A percentile compares a stretch with the other conserved stretches of the same genome.
phyloP scores from a whole-genome alignment of 495 filamentous ascomycete genomes.

The Astrothelium macrocarpum region DNA sequence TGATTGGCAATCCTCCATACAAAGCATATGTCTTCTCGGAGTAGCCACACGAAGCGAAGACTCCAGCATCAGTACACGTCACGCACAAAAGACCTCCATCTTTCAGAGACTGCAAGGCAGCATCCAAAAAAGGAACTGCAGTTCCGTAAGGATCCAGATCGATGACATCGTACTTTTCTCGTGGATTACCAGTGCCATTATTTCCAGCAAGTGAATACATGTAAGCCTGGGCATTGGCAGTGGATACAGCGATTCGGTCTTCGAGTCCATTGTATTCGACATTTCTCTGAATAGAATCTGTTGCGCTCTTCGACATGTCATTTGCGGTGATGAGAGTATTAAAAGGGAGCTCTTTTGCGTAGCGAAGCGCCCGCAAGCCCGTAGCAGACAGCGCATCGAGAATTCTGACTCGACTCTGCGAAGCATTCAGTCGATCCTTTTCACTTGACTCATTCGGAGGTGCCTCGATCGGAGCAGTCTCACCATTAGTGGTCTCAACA shows the following conservation, averaged over 20 bases:
- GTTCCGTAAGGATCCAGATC: conserved; percentile 95
- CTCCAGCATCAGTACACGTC: conserved; percentile 89
- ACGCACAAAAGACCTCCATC: conserved; percentile 88
- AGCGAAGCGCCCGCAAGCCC: conserved; percentile 82
- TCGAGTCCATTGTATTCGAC: conserved; percentile 68
- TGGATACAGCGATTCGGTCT: conserved; percentile 59
- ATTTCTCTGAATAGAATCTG: conserved; percentile 70
- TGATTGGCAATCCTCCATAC: conserved; percentile 81
- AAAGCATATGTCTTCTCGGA: conserved; percentile 84
- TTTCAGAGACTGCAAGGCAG: conserved; percentile 70
- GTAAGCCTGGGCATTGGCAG: conserved; percentile 73
- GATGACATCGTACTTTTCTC: conserved; percentile 71
- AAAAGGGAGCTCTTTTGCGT: conserved; percentile 80
- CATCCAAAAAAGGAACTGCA: conserved; percentile 82
- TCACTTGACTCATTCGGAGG: background rate
- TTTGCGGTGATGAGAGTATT: conserved; percentile 78
- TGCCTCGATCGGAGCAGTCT: background rate
- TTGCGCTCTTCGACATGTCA: conserved; percentile 69
- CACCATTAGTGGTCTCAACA: background rate
- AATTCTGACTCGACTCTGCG: conserved; percentile 52
- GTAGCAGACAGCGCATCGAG: conserved; percentile 94
- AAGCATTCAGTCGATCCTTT: background rate
- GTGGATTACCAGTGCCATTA: conserved; percentile 8
- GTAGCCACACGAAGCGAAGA: conserved; percentile 89
- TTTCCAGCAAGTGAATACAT: conserved; percentile 58